Base-by-base conservation (phyloP, 225 moss, liverwort and hornwort species). In the Bryoerythrophyllum caledonicum region DNA sequence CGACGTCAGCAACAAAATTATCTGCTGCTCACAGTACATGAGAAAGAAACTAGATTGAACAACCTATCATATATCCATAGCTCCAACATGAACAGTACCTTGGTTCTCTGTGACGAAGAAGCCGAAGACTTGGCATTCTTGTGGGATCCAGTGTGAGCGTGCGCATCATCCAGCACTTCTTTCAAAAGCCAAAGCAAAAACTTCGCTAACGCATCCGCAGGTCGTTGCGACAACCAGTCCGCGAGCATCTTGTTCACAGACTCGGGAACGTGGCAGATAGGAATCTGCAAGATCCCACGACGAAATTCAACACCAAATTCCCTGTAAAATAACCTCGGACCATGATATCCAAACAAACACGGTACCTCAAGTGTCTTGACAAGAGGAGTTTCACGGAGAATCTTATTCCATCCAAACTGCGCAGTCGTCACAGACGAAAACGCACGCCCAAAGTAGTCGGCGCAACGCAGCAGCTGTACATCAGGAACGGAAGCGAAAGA, bases 361-460 rank as follows among this genome's bases (percentile, higher is more conserved):
- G 40, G 10, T 60, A 99, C 99, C 95, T 95, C 95, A 16, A 90
- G 71, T 69, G 86, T 79, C 75, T 95, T 95, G 19, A 76, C 74
- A 41, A 95, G 49, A 41, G 93, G 84, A 38, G 87, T 81, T 78
- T 99, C 99, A 41, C 95, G 93, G 32, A 99, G 82, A 19, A 92
- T 84, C 78, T 90, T 99, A 59, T 93, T 92, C 99, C 99, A 99
- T 2, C 89, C 79, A 63, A 99, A 99, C 54, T 95, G 88, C 4
- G 92, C 86, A 72, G 84, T 88, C 53, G 91, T 82, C 65, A 99
- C 93, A 65, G 90, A 76, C 65, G 84, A 76, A 73, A 95, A 95
- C 16, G 89, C 91, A 59, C 86, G 92, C 3, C 85, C 91, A 51
- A 95, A 99, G 64, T 83, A 99, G 68, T 99, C 99, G 52, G 99